Evolutionary conservation across 2,329 filamentous ascomycete genomes (phyloP).

Genomic region (Furcasterigmium sp.): DNA sequence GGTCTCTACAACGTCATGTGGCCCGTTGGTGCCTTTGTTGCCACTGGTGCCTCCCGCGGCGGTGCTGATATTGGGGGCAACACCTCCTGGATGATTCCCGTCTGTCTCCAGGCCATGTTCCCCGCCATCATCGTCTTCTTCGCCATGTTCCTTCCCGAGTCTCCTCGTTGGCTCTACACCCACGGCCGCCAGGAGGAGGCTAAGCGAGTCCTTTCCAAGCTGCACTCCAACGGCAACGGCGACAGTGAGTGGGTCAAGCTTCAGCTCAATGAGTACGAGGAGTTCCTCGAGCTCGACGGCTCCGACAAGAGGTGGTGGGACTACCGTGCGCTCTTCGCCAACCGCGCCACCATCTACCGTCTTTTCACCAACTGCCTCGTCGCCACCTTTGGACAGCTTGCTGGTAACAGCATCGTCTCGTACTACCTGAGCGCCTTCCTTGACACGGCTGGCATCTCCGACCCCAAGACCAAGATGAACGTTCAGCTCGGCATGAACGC

Average conservation of each 20-base stretch:
- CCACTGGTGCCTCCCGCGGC: slow-evolving; percentile 39
- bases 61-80: slow-evolving; percentile 20
- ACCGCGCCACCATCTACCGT: slow-evolving; percentile 33
- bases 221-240: slow-evolving; percentile 37
- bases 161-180: slow-evolving; percentile 33
- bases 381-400: slow-evolving; percentile 41
- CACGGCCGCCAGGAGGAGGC: slow-evolving; percentile 23
- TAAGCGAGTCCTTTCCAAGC: slow-evolving; percentile 24
- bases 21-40: slow-evolving; percentile 37
- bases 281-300: slow-evolving; percentile 34
- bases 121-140: slow-evolving; percentile 25
- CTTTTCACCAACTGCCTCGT: slow-evolving; percentile 36
- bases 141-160: slow-evolving; percentile 25
- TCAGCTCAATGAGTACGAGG: slow-evolving; percentile 36
- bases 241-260: slow-evolving; percentile 24
- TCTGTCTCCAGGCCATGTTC: slow-evolving; percentile 32
- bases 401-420: slow-evolving; percentile 33
- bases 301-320: slow-evolving; percentile 44
- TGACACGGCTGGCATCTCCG: slow-evolving; percentile 41
- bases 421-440: slow-evolving; percentile 48
- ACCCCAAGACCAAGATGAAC: slow-evolving; percentile 32
- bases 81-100: slow-evolving; percentile 31
- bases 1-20: slow-evolving; percentile 37
- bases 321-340: slow-evolving; percentile 37
- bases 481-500: slow-evolving; percentile 43